Base-by-base conservation (phyloP, 306 rosid species). In the Luffa acutangula region DNA sequence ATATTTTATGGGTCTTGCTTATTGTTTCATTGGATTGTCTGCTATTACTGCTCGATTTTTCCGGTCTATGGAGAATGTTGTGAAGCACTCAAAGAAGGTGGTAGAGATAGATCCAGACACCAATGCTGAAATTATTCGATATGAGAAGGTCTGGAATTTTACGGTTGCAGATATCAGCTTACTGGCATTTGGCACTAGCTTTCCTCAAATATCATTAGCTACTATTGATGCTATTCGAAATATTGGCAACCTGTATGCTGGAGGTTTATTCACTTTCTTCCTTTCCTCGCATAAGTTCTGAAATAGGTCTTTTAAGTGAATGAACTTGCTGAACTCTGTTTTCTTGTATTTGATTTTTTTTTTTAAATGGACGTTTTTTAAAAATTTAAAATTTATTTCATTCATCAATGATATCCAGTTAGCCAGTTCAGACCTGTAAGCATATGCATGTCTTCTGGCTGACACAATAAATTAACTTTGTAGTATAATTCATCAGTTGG, bases 131-230 rank as follows among this genome's bases (percentile, higher is more conserved):
- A 75, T 64, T 73, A 49, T 89, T 60, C 84, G 85, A 69, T 79
- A 85, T 66, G 97, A 90, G 81, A 95, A 91, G 75, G 97, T 95
- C 63, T 95, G 98, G 97, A 95, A 95, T 85, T 95, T 89, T 83
- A 90, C 99, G 1, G 85, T 95, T 67, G 99, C 99, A 17, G 99
- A 95, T 78, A 95, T 95, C 87, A 89, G 91, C 75, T 74, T 95
- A 80, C 87, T 95, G 86, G 99, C 99, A 37, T 95, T 92, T 77
- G 99, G 99, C 80, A 95, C 99, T 59, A 95, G 98, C 88, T 95
- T 95, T 87, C 98, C 98, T 79, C 98, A 95, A 86, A 92, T 95
- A 83, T 95, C 98, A 37, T 85, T 95, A 52, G 98, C 98, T 79
- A 95, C 91, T 82, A 92, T 95, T 72, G 98, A 95, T 86, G 97